Evolutionary conservation across 2,329 filamentous ascomycete genomes (phyloP).

Genomic region (Clonostachys chloroleuca): DNA sequence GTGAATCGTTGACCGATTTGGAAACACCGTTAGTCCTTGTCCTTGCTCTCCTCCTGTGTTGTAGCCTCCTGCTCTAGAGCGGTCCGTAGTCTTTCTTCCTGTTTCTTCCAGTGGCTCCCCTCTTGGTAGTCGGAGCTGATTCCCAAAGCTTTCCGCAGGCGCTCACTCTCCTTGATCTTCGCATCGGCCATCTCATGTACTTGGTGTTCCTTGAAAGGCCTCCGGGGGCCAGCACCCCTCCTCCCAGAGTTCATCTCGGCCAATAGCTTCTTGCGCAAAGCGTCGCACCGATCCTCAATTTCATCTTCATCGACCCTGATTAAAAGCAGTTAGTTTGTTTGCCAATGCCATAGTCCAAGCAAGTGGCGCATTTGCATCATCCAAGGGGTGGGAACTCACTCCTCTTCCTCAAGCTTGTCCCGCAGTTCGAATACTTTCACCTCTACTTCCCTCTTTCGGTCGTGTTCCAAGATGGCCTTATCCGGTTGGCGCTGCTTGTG

Average conservation of each 20-base stretch:
- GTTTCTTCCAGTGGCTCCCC: constrained; percentile 78
- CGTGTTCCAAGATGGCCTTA: constrained; percentile 89
- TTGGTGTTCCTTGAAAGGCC: constrained; percentile 80
- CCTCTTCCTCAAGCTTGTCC: constrained; percentile 89
- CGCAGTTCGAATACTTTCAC: constrained; percentile 89
- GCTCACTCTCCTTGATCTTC: constrained; percentile 93
- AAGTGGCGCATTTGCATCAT: too few relatives aligned
- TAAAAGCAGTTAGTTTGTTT: constrained; percentile 5
- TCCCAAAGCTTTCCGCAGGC: constrained; percentile 78
- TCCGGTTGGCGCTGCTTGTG: constrained; percentile 83
- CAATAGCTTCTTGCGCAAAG: constrained; percentile 32
- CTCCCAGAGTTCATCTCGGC: constrained; percentile 27
- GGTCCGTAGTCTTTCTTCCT: constrained; percentile 63
- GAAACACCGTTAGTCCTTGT: constrained; percentile 7
- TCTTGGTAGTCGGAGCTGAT: constrained; percentile 85
- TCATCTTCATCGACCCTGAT: constrained; percentile 77
- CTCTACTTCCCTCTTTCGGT: constrained; percentile 85
- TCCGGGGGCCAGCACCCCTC: constrained; percentile 26
- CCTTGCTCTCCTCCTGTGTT: constrained; percentile 14
- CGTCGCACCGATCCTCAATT: constrained; percentile 63
- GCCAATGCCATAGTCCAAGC: constrained; percentile 4
- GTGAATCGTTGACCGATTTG: too few relatives aligned
- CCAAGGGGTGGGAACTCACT: constrained; percentile 39
- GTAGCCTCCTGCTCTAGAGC: constrained; percentile 31
- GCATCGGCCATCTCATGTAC: constrained; percentile 95